Conservation (phyloP, 78 protist species). For the Isochrysis galbana region DNA sequence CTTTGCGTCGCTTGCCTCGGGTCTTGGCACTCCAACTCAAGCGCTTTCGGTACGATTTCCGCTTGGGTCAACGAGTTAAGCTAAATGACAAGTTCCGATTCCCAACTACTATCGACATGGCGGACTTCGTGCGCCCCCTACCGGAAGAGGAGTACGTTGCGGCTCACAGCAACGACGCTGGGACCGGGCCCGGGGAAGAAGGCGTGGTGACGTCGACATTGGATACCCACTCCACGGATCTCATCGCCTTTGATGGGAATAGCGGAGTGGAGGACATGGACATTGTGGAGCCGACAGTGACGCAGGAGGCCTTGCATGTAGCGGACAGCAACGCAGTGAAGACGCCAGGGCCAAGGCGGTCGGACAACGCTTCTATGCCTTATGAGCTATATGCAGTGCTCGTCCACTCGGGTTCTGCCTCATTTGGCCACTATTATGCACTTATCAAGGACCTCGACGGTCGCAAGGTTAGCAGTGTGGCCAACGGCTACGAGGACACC, state of each 20-base stretch:
- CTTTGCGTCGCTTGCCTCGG: slow-evolving; percentile 46
- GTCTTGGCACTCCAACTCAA: slow-evolving; percentile 62
- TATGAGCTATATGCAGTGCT: slow-evolving; percentile 68
- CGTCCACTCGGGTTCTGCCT: slow-evolving; percentile 62
- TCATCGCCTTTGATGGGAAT: too few relatives aligned
- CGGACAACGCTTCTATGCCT: neutral
- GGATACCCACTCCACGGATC: too few relatives aligned
- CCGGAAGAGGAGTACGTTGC: neutral
- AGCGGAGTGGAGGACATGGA: too few relatives aligned
- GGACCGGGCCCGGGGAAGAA: too few relatives aligned
- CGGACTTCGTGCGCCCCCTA: neutral
- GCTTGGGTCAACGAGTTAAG: neutral
- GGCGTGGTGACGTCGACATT: too few relatives aligned
- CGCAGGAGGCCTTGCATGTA: too few relatives aligned
- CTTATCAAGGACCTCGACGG: slow-evolving; percentile 31
- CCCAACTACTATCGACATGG: neutral
- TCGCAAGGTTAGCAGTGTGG: too few relatives aligned
- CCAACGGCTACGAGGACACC: neutral
- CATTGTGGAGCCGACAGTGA: too few relatives aligned
- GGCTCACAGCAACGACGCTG: too few relatives aligned
- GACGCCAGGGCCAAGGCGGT: too few relatives aligned
- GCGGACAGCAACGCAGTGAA: too few relatives aligned
- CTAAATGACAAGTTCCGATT: neutral
- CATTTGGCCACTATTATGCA: slow-evolving; percentile 68
- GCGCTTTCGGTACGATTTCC: slow-evolving; percentile 41